Conservation (phyloP, 495 filamentous ascomycete species). For the Penicillium diatomitis region DNA sequence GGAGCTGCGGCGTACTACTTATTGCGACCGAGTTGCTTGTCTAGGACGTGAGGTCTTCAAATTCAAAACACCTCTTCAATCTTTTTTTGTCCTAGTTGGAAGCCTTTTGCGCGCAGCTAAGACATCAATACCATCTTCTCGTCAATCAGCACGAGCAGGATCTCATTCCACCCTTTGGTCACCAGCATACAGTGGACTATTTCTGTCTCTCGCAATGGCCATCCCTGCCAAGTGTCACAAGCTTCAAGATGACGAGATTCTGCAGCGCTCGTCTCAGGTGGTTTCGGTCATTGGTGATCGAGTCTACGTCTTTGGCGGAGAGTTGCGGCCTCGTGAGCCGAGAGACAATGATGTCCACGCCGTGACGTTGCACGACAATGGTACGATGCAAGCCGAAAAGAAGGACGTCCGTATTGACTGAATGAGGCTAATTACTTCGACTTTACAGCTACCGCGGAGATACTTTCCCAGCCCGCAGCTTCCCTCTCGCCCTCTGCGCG, state of each 20-base stretch:
- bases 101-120: neutral
- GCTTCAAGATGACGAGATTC: constrained; percentile 17
- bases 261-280: constrained; percentile 63
- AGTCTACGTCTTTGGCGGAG: constrained; percentile 44
- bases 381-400: constrained; percentile 4
- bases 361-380: constrained; percentile 35
- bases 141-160: no score
- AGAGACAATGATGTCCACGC: constrained; percentile 63
- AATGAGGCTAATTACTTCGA: neutral
- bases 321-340: constrained; percentile 35
- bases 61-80: no score
- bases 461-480: constrained; percentile 5
- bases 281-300: constrained; percentile 56
- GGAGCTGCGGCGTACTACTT: neutral
- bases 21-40: neutral
- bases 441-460: neutral
- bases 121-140: no score
- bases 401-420: neutral
- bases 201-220: neutral
- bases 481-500: constrained; percentile 29
- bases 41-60: no score
- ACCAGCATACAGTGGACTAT: neutral
- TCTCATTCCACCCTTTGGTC: no score
- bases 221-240: constrained; percentile 15
- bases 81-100: neutral